Percentiles rank a stretch among this genome's conserved stretches.
Conservation (phyloP, 1,139 yeast genomes). For the Sugiyamaella neomexicana region DNA sequence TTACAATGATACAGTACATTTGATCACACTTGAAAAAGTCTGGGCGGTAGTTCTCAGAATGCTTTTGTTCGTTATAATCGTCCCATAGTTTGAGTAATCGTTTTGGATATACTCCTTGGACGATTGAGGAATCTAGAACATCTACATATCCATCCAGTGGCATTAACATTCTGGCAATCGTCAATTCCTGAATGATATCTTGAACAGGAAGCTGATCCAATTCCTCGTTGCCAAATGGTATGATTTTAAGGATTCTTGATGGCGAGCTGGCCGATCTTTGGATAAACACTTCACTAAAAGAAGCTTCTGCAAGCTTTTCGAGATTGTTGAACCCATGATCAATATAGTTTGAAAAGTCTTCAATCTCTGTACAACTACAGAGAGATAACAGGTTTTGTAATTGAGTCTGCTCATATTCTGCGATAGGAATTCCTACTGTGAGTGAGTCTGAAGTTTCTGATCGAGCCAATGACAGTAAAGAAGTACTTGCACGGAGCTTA, state of each 20-base stretch:
- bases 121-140: conserved; percentile 47
- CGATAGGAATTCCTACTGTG: conserved; percentile 38
- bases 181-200: conserved; percentile 51
- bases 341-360: conserved; percentile 38
- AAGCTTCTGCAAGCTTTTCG: conserved; percentile 48
- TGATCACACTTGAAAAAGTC: conserved; percentile 45
- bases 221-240: conserved; percentile 52
- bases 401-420: conserved; percentile 36
- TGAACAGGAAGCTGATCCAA: conserved; percentile 46
- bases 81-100: conserved; percentile 49
- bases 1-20: conserved; percentile 47
- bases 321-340: conserved; percentile 28
- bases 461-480: conserved; percentile 46
- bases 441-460: conserved; percentile 32
- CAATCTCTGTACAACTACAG: conserved; percentile 39
- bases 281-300: conserved; percentile 49
- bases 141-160: conserved; percentile 46
- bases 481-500: conserved; percentile 54
- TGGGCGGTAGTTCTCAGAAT: conserved; percentile 42
- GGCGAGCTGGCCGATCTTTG: conserved; percentile 20
- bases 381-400: conserved; percentile 41
- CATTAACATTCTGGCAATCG: conserved; percentile 45
- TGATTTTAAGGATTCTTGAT: conserved; percentile 46
- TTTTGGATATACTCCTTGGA: conserved; percentile 49
- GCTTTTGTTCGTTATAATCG: conserved; percentile 36